Conservation (phyloP, 2,329 filamentous ascomycete genomes). For the Epichloe baconii region DNA sequence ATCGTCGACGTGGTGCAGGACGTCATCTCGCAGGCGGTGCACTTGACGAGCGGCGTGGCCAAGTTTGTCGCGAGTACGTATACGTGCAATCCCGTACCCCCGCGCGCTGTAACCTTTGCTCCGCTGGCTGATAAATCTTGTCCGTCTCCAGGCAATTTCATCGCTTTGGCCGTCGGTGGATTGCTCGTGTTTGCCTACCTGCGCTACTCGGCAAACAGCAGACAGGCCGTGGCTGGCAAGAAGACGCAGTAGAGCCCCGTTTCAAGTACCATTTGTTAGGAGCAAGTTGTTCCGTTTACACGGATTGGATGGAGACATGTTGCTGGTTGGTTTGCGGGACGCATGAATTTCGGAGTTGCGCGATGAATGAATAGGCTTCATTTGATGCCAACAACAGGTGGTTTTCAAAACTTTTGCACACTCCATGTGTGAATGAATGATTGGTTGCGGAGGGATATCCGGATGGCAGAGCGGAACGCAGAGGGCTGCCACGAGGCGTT, state of each 20-base stretch:
- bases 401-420: too few species aligned
- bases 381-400: conserved; percentile 16
- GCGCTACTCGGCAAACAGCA: conserved; percentile 20
- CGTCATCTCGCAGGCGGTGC: conserved; percentile 21
- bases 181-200: conserved; percentile 21
- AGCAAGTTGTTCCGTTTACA: too few species aligned
- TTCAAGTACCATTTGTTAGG: too few species aligned
- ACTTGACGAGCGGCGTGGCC: conserved; percentile 25
- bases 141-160: conserved; percentile 20
- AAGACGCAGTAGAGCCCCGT: conserved; percentile 15
- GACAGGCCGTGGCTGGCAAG: conserved; percentile 14
- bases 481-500: conserved; percentile 10
- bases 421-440: too few species aligned
- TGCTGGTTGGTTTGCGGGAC: too few species aligned
- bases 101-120: too few species aligned
- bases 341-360: too few species aligned
- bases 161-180: conserved; percentile 20
- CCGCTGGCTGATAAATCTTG: neutral
- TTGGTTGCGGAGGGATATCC: conserved; percentile 31
- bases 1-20: conserved; percentile 23
- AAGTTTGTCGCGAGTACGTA: conserved; percentile 26
- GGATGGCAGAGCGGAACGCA: conserved; percentile 31
- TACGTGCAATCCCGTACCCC: too few species aligned
- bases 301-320: too few species aligned
- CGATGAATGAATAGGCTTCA: too few species aligned